Evolutionary conservation across 2,329 filamentous ascomycete genomes (phyloP).

Genomic region (Alternaria conjuncta): DNA sequence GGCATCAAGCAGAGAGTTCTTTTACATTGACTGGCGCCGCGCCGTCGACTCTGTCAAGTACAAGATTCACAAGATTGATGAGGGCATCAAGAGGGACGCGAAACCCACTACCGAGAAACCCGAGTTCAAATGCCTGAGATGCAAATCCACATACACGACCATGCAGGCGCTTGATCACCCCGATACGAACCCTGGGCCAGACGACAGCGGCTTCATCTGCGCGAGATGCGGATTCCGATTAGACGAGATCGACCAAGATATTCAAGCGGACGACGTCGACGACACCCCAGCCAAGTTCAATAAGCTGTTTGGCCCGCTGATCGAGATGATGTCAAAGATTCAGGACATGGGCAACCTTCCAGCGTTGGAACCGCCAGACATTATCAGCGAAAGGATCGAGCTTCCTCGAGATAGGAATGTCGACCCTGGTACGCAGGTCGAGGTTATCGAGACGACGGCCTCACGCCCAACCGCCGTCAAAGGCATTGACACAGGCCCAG

Average conservation of each 20-base stretch:
- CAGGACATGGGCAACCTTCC: slow-evolving; percentile 81
- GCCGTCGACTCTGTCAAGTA: slow-evolving; percentile 97
- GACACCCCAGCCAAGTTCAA: slow-evolving; percentile 64
- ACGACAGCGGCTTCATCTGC: slow-evolving; percentile 72
- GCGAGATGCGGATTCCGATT: slow-evolving; percentile 75
- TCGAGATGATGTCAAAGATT: slow-evolving; percentile 64
- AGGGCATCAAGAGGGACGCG: slow-evolving; percentile 83
- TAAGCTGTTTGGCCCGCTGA: slow-evolving; percentile 79
- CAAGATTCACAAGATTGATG: slow-evolving; percentile 85
- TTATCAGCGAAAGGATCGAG: slow-evolving; percentile 67
- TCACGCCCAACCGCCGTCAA: slow-evolving; percentile 71
- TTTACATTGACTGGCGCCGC: slow-evolving; percentile 93
- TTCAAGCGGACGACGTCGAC: slow-evolving; percentile 38
- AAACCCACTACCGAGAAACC: slow-evolving; percentile 83
- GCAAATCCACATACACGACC: slow-evolving; percentile 84
- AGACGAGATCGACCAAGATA: slow-evolving; percentile 36
- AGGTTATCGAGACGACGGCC: slow-evolving; percentile 61
- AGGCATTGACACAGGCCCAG: slow-evolving; percentile 69
- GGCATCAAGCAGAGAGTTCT: slow-evolving; percentile 87
- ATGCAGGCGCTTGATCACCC: slow-evolving; percentile 85
- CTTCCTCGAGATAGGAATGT: slow-evolving; percentile 70
- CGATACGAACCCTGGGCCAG: slow-evolving; percentile 60
- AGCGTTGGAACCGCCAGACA: slow-evolving; percentile 73
- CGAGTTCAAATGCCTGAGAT: slow-evolving; percentile 84
- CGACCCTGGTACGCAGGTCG: slow-evolving; percentile 67